A percentile compares a stretch with the other conserved stretches of the same genome.
Evolutionary conservation across 2,329 filamentous ascomycete genomes (phyloP).

Genomic region (Paramyrothecium roridum): DNA sequence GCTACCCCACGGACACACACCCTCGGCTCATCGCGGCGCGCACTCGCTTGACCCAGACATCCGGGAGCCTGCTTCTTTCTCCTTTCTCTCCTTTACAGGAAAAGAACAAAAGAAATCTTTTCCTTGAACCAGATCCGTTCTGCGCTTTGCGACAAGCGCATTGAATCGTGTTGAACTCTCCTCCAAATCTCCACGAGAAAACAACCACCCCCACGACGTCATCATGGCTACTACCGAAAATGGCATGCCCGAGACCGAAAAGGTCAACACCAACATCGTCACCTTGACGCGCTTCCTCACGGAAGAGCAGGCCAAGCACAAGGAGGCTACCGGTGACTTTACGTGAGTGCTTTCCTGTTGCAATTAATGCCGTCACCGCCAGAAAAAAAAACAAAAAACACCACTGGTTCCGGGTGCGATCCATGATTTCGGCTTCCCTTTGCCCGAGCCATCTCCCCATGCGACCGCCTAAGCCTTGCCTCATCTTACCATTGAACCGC

Average conservation of each 20-base stretch:
- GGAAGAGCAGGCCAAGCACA: conserved; percentile 90
- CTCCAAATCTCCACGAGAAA: conserved; percentile 8
- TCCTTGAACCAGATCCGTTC: background rate
- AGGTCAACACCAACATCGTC: conserved; percentile 93
- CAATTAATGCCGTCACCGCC: background rate
- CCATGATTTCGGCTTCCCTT: conserved; percentile 8
- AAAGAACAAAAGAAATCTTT: no score
- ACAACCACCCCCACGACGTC: conserved; percentile 7
- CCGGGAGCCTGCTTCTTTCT: no score
- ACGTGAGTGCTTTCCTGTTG: conserved; percentile 60
- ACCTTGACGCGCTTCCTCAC: conserved; percentile 94
- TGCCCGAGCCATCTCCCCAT: conserved; percentile 8
- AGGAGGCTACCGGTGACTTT: conserved; percentile 96
- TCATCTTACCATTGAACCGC: background rate
- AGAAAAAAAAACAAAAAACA: no score
- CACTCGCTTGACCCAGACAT: no score
- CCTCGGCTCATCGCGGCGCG: background rate
- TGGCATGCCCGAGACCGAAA: conserved; percentile 59
- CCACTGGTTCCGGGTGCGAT: no score
- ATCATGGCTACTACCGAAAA: conserved; percentile 36
- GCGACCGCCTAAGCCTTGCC: no score
- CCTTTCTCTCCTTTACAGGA: no score
- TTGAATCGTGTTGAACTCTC: background rate
- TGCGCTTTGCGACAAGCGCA: background rate
- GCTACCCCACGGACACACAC: background rate